Evolutionary conservation across 179 eudicot species (phyloP), one percentile per base, ranked within the genome.

Genomic region (Vitellaria paradoxa): DNA sequence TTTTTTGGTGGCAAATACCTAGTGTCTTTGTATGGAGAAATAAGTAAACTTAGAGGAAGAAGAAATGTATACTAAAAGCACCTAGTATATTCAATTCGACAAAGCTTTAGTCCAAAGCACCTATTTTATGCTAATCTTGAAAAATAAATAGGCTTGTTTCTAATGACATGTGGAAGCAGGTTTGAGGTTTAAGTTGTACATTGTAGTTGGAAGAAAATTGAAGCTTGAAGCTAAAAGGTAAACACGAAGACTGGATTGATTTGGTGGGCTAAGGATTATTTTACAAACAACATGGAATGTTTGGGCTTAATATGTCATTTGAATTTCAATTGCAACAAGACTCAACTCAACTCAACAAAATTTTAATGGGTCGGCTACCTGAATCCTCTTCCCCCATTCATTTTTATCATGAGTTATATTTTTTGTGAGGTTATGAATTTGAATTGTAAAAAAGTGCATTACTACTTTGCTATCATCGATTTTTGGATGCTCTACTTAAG

Each of bases 1-100:
- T 30, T 30, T 30, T 30, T 30, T 30, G n/a, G 37, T 30, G 37
- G 37, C 2, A 30, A 30, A 30, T 30, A 30, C 37, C 37, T 30
- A 30, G 37, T 30, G 2, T 30, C 37, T 30, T 30, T 30, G 37
- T 30, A 30, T 30, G 37, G 37, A 30, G 37, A 30, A 30, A 30
- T 30, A 30, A 30, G 37, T 30, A 30, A 30, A 30, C 37, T 30
- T 30, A 30, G 37, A 30, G 42, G n/a, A 70, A 3, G 8, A n/a
- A 70, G 23, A 50, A 70, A 12, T 24, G 3, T 24, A 52, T 49
- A 52, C 45, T 10, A 13, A 55, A 55, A 17, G 62, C 47, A 55
- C 75, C 74, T 17, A 53, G 74, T 55, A 50, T 70, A n/a, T 60
- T 24, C 50, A 15, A 50, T 21, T 23, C 24, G n/a, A 70, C 24